Percentiles rank a stretch among this genome's conserved stretches.
These are phyloP conservation scores for Hyphochytrium catenoides DNA, from an alignment of 352 stramenopile genomes.

Conservation along the genomic window DNA sequence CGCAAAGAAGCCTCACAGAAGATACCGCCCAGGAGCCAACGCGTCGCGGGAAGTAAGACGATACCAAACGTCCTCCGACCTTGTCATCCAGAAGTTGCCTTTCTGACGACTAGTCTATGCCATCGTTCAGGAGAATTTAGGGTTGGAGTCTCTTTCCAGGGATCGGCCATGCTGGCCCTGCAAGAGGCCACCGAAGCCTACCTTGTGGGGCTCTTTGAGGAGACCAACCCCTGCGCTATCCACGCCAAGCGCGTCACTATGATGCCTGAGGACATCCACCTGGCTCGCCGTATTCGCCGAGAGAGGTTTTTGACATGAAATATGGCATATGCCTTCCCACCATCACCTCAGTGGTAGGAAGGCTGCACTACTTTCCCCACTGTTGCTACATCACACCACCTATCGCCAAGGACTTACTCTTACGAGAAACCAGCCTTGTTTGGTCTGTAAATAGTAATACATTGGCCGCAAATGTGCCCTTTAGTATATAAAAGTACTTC, in stretches of 20 bases:
- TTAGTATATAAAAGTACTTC: too few species aligned
- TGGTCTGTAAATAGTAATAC: too few species aligned
- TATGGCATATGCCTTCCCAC: too few species aligned
- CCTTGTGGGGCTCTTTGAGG: slow-evolving; percentile 79
- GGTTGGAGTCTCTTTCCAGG: slow-evolving; percentile 86
- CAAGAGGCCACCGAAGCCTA: slow-evolving; percentile 79
- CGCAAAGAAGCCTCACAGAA: slow-evolving; percentile 51
- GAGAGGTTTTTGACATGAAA: too few species aligned
- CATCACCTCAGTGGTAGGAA: too few species aligned
- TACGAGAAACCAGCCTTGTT: too few species aligned
- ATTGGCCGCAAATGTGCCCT: too few species aligned
- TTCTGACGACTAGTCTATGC: slow-evolving; percentile 69
- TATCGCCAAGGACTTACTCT: too few species aligned
- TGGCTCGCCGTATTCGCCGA: slow-evolving; percentile 71
- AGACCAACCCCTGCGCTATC: slow-evolving; percentile 85
- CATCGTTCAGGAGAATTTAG: slow-evolving; percentile 90
- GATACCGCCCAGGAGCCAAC: slow-evolving; percentile 61
- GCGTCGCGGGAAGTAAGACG: slow-evolving; percentile 71
- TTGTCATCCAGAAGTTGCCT: slow-evolving; percentile 69
- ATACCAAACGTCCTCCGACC: slow-evolving; percentile 77
- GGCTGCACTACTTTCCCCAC: too few species aligned
- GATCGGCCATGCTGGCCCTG: slow-evolving; percentile 66
- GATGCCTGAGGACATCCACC: slow-evolving; percentile 90
- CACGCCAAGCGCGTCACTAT: slow-evolving; percentile 88
- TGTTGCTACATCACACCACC: too few species aligned